phyloP scores from a whole-genome alignment of 371 early-diverging fungal genomes.

The Rhizopus delemar region DNA sequence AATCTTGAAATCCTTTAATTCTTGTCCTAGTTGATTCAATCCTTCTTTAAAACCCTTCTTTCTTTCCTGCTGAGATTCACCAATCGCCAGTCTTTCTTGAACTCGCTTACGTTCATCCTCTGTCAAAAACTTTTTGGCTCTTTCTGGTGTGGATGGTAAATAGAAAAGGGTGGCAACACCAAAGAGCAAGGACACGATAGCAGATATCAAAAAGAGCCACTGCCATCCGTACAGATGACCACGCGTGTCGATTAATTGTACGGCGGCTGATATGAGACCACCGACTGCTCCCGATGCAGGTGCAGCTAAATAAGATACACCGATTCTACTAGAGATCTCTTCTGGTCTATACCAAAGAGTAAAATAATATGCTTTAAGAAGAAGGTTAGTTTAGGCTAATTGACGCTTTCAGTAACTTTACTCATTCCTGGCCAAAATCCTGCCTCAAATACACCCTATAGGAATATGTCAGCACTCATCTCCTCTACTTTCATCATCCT shows the following conservation, averaged over 20 bases:
- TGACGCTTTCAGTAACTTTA: slow-evolving; percentile 15
- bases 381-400: background rate
- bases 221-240: slow-evolving; percentile 54
- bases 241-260: slow-evolving; percentile 46
- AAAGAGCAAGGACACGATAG: slow-evolving; percentile 38
- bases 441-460: slow-evolving; percentile 51
- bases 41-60: slow-evolving; percentile 20
- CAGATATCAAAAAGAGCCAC: slow-evolving; percentile 50
- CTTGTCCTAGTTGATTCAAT: slow-evolving; percentile 23
- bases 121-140: slow-evolving; percentile 39
- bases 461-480: background rate
- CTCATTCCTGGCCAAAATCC: slow-evolving; percentile 54
- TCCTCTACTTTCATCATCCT: background rate
- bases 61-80: background rate
- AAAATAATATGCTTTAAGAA: slow-evolving; percentile 42
- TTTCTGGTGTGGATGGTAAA: slow-evolving; percentile 46
- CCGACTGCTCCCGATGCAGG: slow-evolving; percentile 53
- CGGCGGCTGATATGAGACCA: slow-evolving; percentile 49
- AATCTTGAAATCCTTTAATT: slow-evolving; percentile 42
- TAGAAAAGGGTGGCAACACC: slow-evolving; percentile 43
- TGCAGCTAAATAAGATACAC: slow-evolving; percentile 49
- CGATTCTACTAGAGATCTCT: slow-evolving; percentile 49
- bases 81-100: slow-evolving; percentile 19
- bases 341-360: slow-evolving; percentile 53
- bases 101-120: slow-evolving; percentile 37